Evolutionary conservation across 208 protist genomes (phyloP).

Genomic region (Trypanosoma cruzi): DNA sequence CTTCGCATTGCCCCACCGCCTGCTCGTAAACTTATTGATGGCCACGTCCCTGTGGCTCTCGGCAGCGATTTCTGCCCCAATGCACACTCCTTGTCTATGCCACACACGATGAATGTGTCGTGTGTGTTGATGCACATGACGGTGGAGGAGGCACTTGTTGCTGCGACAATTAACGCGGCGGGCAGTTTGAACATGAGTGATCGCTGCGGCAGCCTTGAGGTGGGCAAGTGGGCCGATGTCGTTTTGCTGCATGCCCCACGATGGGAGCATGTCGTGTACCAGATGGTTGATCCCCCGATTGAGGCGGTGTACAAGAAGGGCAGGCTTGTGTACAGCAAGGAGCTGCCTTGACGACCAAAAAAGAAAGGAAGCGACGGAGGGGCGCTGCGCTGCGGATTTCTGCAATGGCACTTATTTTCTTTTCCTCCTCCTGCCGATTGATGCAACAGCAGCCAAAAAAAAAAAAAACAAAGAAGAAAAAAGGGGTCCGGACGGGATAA

Average conservation of each 20-base stretch:
- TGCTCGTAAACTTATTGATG: slow-evolving; percentile 69
- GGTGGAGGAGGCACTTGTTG: slow-evolving; percentile 78
- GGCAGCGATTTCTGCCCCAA: slow-evolving; percentile 91
- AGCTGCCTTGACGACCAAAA: not conserved
- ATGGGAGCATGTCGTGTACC: slow-evolving; percentile 92
- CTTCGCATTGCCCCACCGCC: slow-evolving; percentile 71
- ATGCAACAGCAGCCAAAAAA: not conserved
- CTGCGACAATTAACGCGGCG: slow-evolving; percentile 83
- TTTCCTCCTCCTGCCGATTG: too few species aligned
- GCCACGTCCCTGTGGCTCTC: slow-evolving; percentile 65
- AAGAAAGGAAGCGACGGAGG: too few species aligned
- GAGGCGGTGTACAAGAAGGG: slow-evolving; percentile 52
- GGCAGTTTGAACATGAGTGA: slow-evolving; percentile 45
- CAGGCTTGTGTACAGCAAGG: slow-evolving; percentile 20
- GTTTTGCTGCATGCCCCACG: slow-evolving; percentile 58
- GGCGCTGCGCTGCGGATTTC: too few species aligned
- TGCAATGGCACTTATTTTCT: too few species aligned
- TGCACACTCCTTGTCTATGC: slow-evolving; percentile 84
- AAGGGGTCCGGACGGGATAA: too few species aligned
- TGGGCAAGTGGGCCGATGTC: slow-evolving; percentile 77
- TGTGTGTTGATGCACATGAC: slow-evolving; percentile 85
- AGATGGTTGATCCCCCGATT: slow-evolving; percentile 84
- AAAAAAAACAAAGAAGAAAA: too few species aligned
- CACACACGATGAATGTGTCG: slow-evolving; percentile 88
- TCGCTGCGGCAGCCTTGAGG: slow-evolving; percentile 65